These are phyloP conservation scores for Neonectria neomacrospora DNA, from an alignment of 2,329 filamentous ascomycete genomes.

Conservation along the genomic window DNA sequence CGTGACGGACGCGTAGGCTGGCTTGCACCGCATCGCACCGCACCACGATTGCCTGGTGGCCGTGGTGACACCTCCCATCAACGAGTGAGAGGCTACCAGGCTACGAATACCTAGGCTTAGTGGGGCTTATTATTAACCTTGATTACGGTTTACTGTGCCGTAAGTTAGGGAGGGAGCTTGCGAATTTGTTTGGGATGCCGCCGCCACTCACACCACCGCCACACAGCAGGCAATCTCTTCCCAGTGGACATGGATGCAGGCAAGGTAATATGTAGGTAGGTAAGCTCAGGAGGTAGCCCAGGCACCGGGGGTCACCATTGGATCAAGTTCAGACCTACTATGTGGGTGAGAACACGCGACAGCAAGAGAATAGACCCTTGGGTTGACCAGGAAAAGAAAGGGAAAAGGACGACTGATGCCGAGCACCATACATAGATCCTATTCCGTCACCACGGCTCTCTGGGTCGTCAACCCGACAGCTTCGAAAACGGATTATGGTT, in stretches of 20 bases:
- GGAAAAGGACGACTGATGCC: no score
- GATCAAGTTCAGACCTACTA: background rate
- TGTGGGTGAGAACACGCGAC: no score
- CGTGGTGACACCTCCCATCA: no score
- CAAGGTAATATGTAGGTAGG: no score
- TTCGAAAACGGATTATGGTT: background rate
- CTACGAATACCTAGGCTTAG: no score
- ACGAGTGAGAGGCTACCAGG: background rate
- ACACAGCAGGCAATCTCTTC: background rate
- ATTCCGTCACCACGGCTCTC: no score
- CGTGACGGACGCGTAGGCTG: conserved; percentile 11
- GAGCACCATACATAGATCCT: no score
- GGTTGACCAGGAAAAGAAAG: background rate
- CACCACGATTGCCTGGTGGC: conserved; percentile 5
- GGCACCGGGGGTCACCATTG: no score
- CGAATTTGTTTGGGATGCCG: background rate
- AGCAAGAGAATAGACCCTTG: background rate
- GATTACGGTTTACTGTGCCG: background rate
- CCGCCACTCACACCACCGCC: background rate
- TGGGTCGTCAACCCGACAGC: no score
- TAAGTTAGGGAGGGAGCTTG: background rate
- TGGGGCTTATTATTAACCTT: background rate
- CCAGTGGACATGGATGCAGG: no score
- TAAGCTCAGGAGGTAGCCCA: no score
- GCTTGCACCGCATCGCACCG: conserved; percentile 3